These are phyloP conservation scores for Friedmanniomyces endolithicus DNA, from an alignment of 495 filamentous ascomycete genomes.

Conservation along the genomic window DNA sequence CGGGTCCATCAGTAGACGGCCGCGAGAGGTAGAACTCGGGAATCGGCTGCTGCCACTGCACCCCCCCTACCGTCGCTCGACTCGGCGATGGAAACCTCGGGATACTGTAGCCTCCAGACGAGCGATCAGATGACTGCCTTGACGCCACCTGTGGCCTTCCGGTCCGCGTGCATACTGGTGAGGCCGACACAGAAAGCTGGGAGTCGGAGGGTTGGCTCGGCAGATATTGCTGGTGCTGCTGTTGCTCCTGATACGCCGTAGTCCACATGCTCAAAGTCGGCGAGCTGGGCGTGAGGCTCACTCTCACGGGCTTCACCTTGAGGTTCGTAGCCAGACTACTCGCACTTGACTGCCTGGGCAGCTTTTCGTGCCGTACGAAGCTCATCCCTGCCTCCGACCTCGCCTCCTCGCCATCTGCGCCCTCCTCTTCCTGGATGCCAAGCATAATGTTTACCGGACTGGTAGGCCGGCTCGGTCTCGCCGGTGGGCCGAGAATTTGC, in stretches of 20 bases:
- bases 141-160: not conserved
- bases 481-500: constrained; percentile 24
- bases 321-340: not conserved
- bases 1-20: constrained; percentile 14
- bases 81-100: constrained; percentile 24
- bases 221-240: constrained; percentile 1
- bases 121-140: constrained; percentile 10
- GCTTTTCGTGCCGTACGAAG: not conserved
- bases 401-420: constrained; percentile 7
- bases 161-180: not conserved
- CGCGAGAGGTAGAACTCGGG: constrained; percentile 22
- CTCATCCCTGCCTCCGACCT: constrained; percentile 10
- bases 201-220: constrained; percentile 4
- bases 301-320: constrained; percentile 15
- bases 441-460: constrained; percentile 24
- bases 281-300: constrained; percentile 24
- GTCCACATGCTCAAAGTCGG: constrained; percentile 23
- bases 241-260: constrained; percentile 12
- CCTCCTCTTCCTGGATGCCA: constrained; percentile 23
- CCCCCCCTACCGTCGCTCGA: constrained; percentile 10
- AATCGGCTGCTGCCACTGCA: constrained; percentile 7
- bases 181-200: constrained; percentile 5
- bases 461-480: constrained; percentile 17
- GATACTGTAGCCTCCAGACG: constrained; percentile 17
- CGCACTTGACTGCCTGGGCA: constrained; percentile 5